These are phyloP conservation scores for Platanthera guangdongensis DNA, from an alignment of 106 monocot species.

Conservation along the genomic window DNA sequence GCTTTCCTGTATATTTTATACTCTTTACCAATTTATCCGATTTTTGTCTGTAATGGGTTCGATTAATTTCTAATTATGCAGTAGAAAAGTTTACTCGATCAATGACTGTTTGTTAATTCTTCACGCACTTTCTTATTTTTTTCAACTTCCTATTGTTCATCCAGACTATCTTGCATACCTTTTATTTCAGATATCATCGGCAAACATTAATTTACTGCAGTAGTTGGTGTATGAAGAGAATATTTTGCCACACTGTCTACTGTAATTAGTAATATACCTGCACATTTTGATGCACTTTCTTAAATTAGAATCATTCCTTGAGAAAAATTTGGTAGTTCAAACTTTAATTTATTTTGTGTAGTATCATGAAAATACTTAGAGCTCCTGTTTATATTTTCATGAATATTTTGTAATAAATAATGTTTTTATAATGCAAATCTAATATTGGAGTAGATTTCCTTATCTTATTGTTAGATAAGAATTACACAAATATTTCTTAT, in stretches of 20 bases:
- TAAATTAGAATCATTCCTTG: background rate
- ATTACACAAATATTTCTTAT: background rate
- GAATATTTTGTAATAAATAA: background rate
- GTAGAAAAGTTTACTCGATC: background rate
- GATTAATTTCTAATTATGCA: background rate
- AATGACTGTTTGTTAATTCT: background rate
- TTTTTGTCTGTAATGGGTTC: slow-evolving; percentile 3
- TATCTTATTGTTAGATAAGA: background rate
- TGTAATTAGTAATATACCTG: background rate
- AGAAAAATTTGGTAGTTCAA: no score
- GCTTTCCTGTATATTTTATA: background rate
- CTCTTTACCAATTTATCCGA: background rate
- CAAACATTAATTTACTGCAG: background rate
- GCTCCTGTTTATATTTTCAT: background rate
- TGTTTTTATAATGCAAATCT: background rate
- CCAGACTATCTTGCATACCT: background rate
- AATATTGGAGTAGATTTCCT: background rate
- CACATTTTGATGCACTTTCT: background rate
- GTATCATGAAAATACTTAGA: background rate
- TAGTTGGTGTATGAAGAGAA: background rate
- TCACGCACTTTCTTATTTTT: background rate
- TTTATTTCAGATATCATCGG: background rate
- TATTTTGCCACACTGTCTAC: background rate
- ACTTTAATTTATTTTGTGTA: no score
- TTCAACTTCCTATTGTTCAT: background rate